Conservation (phyloP, 2,329 filamentous ascomycete genomes). For the Penicillium griseofulvum region DNA sequence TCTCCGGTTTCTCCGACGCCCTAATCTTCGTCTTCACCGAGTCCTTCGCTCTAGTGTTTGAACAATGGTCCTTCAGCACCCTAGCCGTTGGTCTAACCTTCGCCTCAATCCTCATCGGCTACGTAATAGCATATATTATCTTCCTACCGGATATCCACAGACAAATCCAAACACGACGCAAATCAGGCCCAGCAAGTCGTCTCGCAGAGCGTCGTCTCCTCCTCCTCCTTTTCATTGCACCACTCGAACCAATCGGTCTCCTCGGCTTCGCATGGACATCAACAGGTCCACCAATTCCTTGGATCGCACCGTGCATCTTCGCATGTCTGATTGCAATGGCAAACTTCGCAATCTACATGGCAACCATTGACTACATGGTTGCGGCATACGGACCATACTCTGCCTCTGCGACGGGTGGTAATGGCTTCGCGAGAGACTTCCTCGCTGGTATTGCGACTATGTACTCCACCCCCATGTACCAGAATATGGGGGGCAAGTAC, state of each 20-base stretch:
- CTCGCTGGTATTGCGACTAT: conserved; percentile 69
- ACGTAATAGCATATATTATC: conserved; percentile 58
- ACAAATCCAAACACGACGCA: conserved; percentile 39
- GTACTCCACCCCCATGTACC: conserved; percentile 64
- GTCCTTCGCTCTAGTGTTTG: conserved; percentile 66
- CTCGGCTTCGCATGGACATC: conserved; percentile 69
- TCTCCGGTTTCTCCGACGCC: conserved; percentile 70
- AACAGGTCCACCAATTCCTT: conserved; percentile 61
- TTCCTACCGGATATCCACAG: conserved; percentile 56
- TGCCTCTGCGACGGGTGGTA: conserved; percentile 72
- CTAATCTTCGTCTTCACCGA: conserved; percentile 78
- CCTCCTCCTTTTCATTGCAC: conserved; percentile 61
- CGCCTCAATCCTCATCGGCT: conserved; percentile 64
- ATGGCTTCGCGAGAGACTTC: conserved; percentile 71
- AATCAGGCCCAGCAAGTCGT: conserved; percentile 47
- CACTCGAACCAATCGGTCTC: conserved; percentile 55
- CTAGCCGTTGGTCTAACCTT: conserved; percentile 60
- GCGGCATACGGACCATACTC: conserved; percentile 71
- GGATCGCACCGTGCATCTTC: conserved; percentile 67
- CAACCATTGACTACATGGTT: conserved; percentile 75
- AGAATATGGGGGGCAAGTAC: conserved; percentile 43
- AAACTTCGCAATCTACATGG: conserved; percentile 73
- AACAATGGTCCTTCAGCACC: conserved; percentile 62
- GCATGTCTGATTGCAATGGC: conserved; percentile 67
- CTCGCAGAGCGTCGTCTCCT: conserved; percentile 64